Conservation (phyloP, 768 basidiomycete genomes). For the Paxillus involutus region DNA sequence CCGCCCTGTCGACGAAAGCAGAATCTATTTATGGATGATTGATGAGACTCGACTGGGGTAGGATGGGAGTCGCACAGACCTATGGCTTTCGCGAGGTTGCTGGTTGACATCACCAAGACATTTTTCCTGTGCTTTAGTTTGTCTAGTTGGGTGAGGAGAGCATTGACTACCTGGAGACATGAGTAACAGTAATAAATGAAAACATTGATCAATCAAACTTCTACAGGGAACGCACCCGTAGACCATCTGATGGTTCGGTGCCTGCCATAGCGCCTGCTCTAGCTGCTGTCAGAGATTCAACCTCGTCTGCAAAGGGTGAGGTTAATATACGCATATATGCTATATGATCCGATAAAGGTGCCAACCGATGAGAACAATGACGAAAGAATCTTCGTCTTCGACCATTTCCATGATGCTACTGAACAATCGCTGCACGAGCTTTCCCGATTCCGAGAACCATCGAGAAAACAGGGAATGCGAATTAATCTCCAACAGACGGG, state of each 20-base stretch:
- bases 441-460: slow-evolving; percentile 99
- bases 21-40: slow-evolving; percentile 53
- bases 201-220: not conserved
- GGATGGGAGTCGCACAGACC: slow-evolving; percentile 47
- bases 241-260: slow-evolving; percentile 92
- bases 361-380: slow-evolving; percentile 90
- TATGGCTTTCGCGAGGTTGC: slow-evolving; percentile 92
- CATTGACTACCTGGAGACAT: slow-evolving; percentile 84
- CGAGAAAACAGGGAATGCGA: slow-evolving; percentile 97
- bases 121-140: slow-evolving; percentile 93
- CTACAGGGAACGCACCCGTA: slow-evolving; percentile 59
- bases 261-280: slow-evolving; percentile 93
- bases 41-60: not conserved
- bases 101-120: slow-evolving; percentile 94
- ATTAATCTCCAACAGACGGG: slow-evolving; percentile 94
- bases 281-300: slow-evolving; percentile 93
- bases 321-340: slow-evolving; percentile 6
- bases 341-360: not conserved
- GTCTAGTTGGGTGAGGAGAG: slow-evolving; percentile 94
- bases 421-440: slow-evolving; percentile 94
- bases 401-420: slow-evolving; percentile 85
- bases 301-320: slow-evolving; percentile 68
- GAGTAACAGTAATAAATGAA: not conserved
- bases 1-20: slow-evolving; percentile 95
- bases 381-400: slow-evolving; percentile 88